Base-by-base conservation (phyloP, 2,329 filamentous ascomycete species). In the Zelopaecilomyces penicillatus region DNA sequence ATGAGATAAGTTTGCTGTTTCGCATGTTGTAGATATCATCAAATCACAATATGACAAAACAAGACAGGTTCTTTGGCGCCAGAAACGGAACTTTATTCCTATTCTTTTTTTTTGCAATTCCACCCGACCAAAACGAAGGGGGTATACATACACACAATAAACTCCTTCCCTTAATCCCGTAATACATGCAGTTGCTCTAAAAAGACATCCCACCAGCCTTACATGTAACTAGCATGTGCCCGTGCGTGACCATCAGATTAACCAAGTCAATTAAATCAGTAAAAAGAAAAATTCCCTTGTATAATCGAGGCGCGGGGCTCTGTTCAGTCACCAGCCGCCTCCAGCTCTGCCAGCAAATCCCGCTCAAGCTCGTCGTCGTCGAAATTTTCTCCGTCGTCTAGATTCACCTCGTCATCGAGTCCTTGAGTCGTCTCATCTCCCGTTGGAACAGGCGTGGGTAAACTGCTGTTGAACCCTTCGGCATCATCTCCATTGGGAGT, bases 331-430 rank as follows among this genome's bases (percentile, higher is more conserved):
- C 54, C 58, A 19, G 58, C 58, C 11, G 62, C 61, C 53, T 80
- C 76, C 51, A 82, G 65, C 51, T 77, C 80, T 1, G 78, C 78
- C 55, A 80, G 65, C 58, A 85, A 68, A 54, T 82, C 80, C 33
- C 77, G 75, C 60, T 82, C 82, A 41, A 83, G 62, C 53, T 82
- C 79, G 43, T 75, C 74, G 7, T 76, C 74, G 37, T 72, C 70
- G 41, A 69, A 63, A 36, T 69, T 70, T 6, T 60, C 59, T 35
- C 61, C 58, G n/a, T 60, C 59, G 6, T 40, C 54, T 54, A 5
- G 51, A 47, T 12, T 46, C 58, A 27, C 55, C 51, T 39, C 54
- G 52, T 38, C 61, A 6, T 64, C 61, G 10, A 63, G 60, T 10
- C 54, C 50, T 30, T 49, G 58, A 51, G 36, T 60, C 55, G 41